phyloP scores from a whole-genome alignment of 2,329 filamentous ascomycete genomes.

The Laburnicola sp. region DNA sequence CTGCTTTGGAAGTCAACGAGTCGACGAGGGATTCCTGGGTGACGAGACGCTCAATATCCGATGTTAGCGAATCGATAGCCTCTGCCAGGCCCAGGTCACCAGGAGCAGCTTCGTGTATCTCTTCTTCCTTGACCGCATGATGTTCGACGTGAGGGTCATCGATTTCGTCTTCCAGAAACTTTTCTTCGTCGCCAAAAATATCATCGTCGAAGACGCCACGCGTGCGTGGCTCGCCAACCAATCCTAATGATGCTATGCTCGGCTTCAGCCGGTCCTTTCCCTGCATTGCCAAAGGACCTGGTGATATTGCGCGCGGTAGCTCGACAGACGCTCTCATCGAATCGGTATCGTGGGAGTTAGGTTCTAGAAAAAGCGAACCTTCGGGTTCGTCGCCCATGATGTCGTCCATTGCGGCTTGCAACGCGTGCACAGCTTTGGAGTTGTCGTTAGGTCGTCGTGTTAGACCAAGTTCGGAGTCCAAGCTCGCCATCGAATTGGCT shows the following conservation, averaged over 20 bases:
- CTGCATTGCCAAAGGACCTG: conserved; percentile 35
- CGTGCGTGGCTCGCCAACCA: conserved; percentile 83
- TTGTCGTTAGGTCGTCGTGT: conserved; percentile 61
- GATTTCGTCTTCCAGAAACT: conserved; percentile 81
- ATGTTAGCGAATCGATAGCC: conserved; percentile 83
- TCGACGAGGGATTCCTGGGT: conserved; percentile 91
- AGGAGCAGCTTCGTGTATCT: conserved; percentile 90
- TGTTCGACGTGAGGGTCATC: conserved; percentile 65
- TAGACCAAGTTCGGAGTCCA: conserved; percentile 65
- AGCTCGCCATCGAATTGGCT: conserved; percentile 74
- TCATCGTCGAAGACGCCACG: conserved; percentile 94
- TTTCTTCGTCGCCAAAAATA: conserved; percentile 87
- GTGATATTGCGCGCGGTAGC: conserved; percentile 49
- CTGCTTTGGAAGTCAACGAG: conserved; percentile 88
- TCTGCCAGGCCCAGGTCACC: conserved; percentile 92
- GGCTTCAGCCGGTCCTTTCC: conserved; percentile 65
- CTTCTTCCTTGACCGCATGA: conserved; percentile 67
- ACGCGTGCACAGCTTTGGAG: conserved; percentile 81
- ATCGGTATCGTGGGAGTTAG: conserved; percentile 60
- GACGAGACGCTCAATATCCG: conserved; percentile 84
- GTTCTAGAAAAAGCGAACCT: conserved; percentile 67
- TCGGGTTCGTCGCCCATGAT: conserved; percentile 83
- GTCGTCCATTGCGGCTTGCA: conserved; percentile 87
- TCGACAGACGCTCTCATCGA: conserved; percentile 68
- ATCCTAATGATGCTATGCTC: conserved; percentile 85